Evolutionary conservation across 1,284 basidiomycete species (phyloP).

Genomic region (Moniliella sp.): DNA sequence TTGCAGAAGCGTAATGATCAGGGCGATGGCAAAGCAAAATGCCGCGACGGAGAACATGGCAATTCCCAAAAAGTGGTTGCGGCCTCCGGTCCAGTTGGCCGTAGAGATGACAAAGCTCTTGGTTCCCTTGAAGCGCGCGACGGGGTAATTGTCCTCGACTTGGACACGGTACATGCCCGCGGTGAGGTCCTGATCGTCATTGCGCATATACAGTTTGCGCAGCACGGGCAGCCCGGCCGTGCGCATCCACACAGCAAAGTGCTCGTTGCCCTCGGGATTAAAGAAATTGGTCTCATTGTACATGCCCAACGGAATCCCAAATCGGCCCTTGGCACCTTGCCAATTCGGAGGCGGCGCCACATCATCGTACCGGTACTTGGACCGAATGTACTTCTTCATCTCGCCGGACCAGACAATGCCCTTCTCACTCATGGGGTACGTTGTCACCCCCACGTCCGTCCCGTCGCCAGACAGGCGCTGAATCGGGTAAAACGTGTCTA

Average conservation of each 20-base stretch:
- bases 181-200: slow-evolving; percentile 55
- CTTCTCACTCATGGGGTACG: slow-evolving; percentile 54
- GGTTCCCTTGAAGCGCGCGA: slow-evolving; percentile 72
- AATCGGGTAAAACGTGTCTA: no score
- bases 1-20: no score
- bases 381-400: slow-evolving; percentile 53
- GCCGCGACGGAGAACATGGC: slow-evolving; percentile 74
- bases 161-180: slow-evolving; percentile 58
- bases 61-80: slow-evolving; percentile 90
- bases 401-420: slow-evolving; percentile 89
- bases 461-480: no score
- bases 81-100: slow-evolving; percentile 90
- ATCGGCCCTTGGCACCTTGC: slow-evolving; percentile 43
- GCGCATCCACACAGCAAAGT: slow-evolving; percentile 99
- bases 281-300: background rate
- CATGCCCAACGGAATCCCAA: slow-evolving; percentile 1
- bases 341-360: slow-evolving; percentile 83
- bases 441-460: no score
- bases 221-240: slow-evolving; percentile 94
- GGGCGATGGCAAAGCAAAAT: slow-evolving; percentile 64
- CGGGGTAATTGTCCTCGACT: slow-evolving; percentile 76
- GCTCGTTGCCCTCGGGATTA: slow-evolving; percentile 57
- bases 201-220: slow-evolving; percentile 75
- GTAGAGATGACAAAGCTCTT: slow-evolving; percentile 92
- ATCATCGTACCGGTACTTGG: slow-evolving; percentile 36